Conservation (phyloP, 352 stramenopile species). For the Phytopythium montanum region DNA sequence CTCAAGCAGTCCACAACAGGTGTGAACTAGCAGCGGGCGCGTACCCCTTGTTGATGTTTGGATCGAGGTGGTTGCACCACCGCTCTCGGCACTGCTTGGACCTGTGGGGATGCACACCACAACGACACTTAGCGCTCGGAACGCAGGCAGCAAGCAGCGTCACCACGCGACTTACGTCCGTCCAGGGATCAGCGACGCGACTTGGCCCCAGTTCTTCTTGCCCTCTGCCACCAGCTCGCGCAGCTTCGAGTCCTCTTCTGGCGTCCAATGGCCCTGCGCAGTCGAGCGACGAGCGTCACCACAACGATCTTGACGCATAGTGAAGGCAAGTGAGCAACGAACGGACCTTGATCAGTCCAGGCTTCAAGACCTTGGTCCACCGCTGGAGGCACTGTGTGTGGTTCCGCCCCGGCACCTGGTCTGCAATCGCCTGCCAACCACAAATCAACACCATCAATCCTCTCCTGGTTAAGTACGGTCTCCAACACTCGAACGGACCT, state of each 20-base stretch:
- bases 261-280: conserved; percentile 86
- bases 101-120: conserved; percentile 22
- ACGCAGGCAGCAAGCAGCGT: background rate
- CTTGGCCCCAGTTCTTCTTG: conserved; percentile 90
- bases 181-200: conserved; percentile 73
- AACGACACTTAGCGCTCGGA: background rate
- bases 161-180: conserved; percentile 55
- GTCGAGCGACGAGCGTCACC: conserved; percentile 8
- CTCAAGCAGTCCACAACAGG: background rate
- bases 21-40: conserved; percentile 5
- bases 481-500: conserved; percentile 16
- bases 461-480: background rate
- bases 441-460: background rate
- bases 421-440: conserved; percentile 77
- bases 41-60: conserved; percentile 91
- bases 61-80: conserved; percentile 91
- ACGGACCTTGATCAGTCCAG: conserved; percentile 91
- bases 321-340: background rate
- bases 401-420: conserved; percentile 88
- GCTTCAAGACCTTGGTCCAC: conserved; percentile 93
- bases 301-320: background rate
- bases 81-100: conserved; percentile 92
- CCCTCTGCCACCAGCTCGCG: conserved; percentile 80
- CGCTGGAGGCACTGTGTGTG: conserved; percentile 92
- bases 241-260: conserved; percentile 88